These are phyloP conservation scores for Basipetospora chlamydospora DNA, from an alignment of 2,329 filamentous ascomycete species.

Conservation along the genomic window DNA sequence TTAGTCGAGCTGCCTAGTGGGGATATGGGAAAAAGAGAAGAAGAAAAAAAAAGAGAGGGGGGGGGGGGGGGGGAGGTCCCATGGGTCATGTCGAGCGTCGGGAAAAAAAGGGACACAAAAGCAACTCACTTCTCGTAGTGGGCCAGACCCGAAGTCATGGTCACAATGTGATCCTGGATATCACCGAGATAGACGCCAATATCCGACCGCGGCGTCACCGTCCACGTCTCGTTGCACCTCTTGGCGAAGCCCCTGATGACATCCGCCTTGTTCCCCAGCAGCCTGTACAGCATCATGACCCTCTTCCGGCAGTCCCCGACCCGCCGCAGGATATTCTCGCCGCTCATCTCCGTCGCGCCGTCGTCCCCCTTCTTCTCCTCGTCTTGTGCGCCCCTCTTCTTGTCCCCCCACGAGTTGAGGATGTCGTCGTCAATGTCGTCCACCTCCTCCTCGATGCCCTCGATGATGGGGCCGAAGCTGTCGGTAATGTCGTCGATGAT, in stretches of 20 bases:
- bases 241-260: conserved; percentile 99
- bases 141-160: conserved; percentile 90
- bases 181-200: conserved; percentile 96
- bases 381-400: conserved; percentile 22
- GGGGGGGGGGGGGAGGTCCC: background rate
- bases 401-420: conserved; percentile 49
- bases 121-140: conserved; percentile 80
- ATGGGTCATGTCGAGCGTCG: no score
- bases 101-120: no score
- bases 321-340: conserved; percentile 75
- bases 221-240: conserved; percentile 94
- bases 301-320: conserved; percentile 93
- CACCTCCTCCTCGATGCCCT: conserved; percentile 87
- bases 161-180: conserved; percentile 98
- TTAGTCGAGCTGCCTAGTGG: no score
- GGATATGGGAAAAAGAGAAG: no score
- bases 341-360: conserved; percentile 28
- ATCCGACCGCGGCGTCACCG: conserved; percentile 84
- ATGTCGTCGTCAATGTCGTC: conserved; percentile 94
- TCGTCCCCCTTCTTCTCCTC: conserved; percentile 32
- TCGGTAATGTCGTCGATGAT: conserved; percentile 98
- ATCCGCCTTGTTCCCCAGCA: conserved; percentile 93
- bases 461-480: conserved; percentile 83
- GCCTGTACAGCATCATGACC: conserved; percentile 86
- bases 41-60: conserved; percentile 6